These are phyloP conservation scores for Geranium rotundifolium DNA, from an alignment of 345 rosid genomes.

Conservation along the genomic window DNA sequence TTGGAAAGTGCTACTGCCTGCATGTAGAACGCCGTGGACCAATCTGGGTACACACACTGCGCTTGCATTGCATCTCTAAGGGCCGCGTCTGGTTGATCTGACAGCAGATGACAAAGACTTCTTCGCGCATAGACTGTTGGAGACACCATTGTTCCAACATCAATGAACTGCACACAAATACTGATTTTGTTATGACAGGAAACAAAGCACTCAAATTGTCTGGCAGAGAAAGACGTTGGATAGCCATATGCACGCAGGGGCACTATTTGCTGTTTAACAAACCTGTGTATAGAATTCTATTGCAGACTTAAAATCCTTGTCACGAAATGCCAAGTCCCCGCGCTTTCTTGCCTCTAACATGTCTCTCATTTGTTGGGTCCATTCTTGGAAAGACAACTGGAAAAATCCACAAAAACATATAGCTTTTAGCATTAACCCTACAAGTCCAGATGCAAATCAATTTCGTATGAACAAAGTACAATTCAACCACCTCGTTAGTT, in stretches of 20 bases:
- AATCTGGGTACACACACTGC: constrained; percentile 69
- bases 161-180: constrained; percentile 46
- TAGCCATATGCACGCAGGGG: background rate
- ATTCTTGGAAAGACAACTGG: constrained; percentile 87
- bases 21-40: constrained; percentile 88
- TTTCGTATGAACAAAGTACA: background rate
- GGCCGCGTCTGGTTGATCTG: constrained; percentile 76
- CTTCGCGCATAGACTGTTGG: constrained; percentile 76
- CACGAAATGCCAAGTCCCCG: constrained; percentile 73
- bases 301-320: constrained; percentile 55
- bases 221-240: too few species aligned
- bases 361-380: constrained; percentile 86
- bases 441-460: constrained; percentile 5
- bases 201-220: too few species aligned
- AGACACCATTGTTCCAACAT: constrained; percentile 73
- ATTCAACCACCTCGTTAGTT: constrained; percentile 58
- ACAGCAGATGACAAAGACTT: constrained; percentile 65
- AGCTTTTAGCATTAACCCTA: constrained; percentile 4
- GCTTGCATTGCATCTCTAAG: constrained; percentile 96
- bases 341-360: constrained; percentile 79
- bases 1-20: constrained; percentile 81
- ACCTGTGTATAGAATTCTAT: constrained; percentile 84
- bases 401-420: background rate
- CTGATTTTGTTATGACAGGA: background rate
- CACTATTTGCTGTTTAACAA: background rate